Percentiles rank a stretch among this genome's conserved stretches.
These are phyloP conservation scores for Wickerhamomyces canadensis DNA, from an alignment of 805 yeast genomes.

Conservation along the genomic window DNA sequence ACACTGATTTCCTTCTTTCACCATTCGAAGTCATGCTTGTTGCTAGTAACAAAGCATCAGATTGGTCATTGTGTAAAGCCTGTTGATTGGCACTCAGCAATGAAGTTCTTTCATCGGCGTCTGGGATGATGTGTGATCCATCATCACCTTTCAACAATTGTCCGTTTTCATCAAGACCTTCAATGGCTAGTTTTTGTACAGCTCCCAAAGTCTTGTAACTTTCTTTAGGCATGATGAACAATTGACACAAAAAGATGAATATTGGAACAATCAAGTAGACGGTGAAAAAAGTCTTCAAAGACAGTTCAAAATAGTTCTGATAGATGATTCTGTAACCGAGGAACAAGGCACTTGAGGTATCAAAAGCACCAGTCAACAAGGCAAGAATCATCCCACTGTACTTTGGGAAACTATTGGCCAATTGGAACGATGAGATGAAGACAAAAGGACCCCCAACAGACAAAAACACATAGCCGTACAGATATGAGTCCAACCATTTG, in stretches of 20 bases:
- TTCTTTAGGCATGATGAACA: conserved; percentile 72
- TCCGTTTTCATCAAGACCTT: conserved; percentile 71
- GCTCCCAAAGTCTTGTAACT: conserved; percentile 70
- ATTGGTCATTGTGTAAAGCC: conserved; percentile 5
- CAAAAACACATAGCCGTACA: conserved; percentile 65
- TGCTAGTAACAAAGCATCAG: conserved; percentile 4
- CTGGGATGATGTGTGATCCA: conserved; percentile 39
- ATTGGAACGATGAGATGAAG: conserved; percentile 83
- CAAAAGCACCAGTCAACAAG: conserved; percentile 87
- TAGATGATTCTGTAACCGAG: conserved; percentile 65
- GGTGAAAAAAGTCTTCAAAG: conserved; percentile 57
- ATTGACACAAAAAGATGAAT: conserved; percentile 69
- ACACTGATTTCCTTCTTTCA: conserved; percentile 46
- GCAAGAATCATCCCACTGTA: conserved; percentile 80
- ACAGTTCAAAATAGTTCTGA: conserved; percentile 31
- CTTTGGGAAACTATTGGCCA: conserved; percentile 81
- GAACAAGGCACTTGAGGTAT: conserved; percentile 86
- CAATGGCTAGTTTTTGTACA: conserved; percentile 62
- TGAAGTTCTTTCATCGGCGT: conserved; percentile 33
- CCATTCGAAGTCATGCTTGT: conserved; percentile 18
- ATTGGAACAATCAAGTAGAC: conserved; percentile 68
- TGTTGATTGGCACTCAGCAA: conserved; percentile 20
- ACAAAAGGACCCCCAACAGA: conserved; percentile 95
- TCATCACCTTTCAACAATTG: conserved; percentile 35
- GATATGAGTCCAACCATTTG: conserved; percentile 51